Evolutionary conservation across 2,329 filamentous ascomycete species (phyloP), one percentile per base, ranked within the genome.

Genomic region (Basipetospora sp.): DNA sequence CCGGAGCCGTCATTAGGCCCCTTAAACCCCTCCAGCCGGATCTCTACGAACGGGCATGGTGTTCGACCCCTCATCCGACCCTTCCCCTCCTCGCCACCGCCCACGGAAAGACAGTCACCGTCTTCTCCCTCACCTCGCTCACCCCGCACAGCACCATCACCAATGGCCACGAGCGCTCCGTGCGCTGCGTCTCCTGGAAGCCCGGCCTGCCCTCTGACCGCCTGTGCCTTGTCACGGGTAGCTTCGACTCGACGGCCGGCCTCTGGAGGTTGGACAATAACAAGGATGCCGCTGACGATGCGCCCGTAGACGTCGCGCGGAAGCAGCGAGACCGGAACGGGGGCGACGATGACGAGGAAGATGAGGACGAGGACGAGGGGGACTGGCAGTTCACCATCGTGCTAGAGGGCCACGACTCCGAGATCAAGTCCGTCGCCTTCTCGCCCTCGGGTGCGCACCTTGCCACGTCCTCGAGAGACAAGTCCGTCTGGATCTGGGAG

Each of bases 401-500:
- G 1, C 69, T 98, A 1, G 90, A 96, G 51, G 90, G 90, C 1
- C 90, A 96, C 55, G 90, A 96, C 52, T 85, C 81, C 17, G 90
- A 98, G 59, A 82, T 98, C 64, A 80, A 94, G 64, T 66, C 71
- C 20, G 74, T 88, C 44, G 68, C 73, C 2, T 92, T 86, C 62
- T 77, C 71, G 14, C 77, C 82, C 0, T 74, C 73, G 0, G 82
- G 82, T 1, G 74, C 80, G 43, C 77, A 85, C 49, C 69, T 98
- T 4, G 90, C 90, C 5, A 94, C 87, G 0, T 94, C 87, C 58
- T 82, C 77, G 38, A 72, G 90, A 34, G 90, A 98, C 56, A 96
- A 96, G 63, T 81, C 75, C 13, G 84, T 96, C 14, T 98, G 90
- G 90, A 84, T 98, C 49, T 98, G 90, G 90, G 90, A 98, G 59